Evolutionary conservation across 2,329 filamentous ascomycete species (phyloP).

Genomic region (Fusarium globosum): DNA sequence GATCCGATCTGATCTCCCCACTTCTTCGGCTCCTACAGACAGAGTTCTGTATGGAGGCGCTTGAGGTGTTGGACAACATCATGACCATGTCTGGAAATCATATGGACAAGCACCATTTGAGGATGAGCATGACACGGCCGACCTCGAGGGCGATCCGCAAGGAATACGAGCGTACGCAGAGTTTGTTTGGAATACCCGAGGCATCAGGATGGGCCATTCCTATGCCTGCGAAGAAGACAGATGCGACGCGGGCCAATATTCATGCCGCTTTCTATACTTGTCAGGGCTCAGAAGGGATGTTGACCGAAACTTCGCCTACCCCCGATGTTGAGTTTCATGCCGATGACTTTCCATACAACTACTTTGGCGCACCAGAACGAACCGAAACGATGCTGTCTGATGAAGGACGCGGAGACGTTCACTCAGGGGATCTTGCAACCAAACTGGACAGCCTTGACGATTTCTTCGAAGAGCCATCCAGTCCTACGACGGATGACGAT

Average conservation of each 20-base stretch:
- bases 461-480: conserved; percentile 79
- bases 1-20: conserved; percentile 94
- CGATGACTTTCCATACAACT: conserved; percentile 87
- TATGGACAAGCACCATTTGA: conserved; percentile 92
- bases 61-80: conserved; percentile 92
- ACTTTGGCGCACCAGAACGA: conserved; percentile 77
- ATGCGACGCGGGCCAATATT: conserved; percentile 88
- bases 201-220: conserved; percentile 97
- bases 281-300: conserved; percentile 71
- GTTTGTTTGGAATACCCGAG: conserved; percentile 95
- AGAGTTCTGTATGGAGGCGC: conserved; percentile 90
- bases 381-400: conserved; percentile 95
- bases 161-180: conserved; percentile 94
- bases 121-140: conserved; percentile 97
- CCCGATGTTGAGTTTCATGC: conserved; percentile 92
- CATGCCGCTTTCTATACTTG: conserved; percentile 97
- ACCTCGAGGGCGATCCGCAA: conserved; percentile 89
- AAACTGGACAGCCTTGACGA: conserved; percentile 84
- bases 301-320: conserved; percentile 73
- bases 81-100: conserved; percentile 93
- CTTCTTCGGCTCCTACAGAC: conserved; percentile 90
- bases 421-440: conserved; percentile 80
- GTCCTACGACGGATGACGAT: conserved; percentile 68
- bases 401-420: conserved; percentile 76
- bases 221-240: conserved; percentile 88